Evolutionary conservation across 352 stramenopile genomes (phyloP).

Genomic region (Phytophthora brassicae): DNA sequence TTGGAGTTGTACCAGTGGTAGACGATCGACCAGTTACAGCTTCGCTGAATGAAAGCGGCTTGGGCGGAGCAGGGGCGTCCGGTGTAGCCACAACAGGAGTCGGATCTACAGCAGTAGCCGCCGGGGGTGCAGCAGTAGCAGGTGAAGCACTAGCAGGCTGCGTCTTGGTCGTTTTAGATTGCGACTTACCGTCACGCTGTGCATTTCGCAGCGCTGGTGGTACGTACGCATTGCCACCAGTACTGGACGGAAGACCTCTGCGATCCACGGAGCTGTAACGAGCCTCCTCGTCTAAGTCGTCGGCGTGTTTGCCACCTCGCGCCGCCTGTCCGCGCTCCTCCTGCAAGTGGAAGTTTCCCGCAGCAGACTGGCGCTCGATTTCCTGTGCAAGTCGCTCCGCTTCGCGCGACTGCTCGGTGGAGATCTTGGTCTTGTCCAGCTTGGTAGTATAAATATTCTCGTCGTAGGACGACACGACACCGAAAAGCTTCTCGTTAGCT

Average conservation of each 20-base stretch:
- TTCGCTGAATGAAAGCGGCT: slow-evolving; percentile 75
- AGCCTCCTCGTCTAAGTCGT: slow-evolving; percentile 93
- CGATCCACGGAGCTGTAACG: slow-evolving; percentile 94
- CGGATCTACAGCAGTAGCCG: slow-evolving; percentile 6
- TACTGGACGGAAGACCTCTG: slow-evolving; percentile 9
- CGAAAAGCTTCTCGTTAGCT: slow-evolving; percentile 96
- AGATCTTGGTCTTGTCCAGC: slow-evolving; percentile 94
- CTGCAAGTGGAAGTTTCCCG: slow-evolving; percentile 93
- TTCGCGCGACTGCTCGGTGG: slow-evolving; percentile 77
- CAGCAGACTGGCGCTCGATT: slow-evolving; percentile 91
- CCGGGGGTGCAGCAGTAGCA: slow-evolving; percentile 4
- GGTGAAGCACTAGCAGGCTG: background rate
- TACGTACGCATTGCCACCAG: slow-evolving; percentile 54
- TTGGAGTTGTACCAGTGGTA: slow-evolving; percentile 7
- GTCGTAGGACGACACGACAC: slow-evolving; percentile 95
- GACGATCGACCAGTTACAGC: slow-evolving; percentile 53
- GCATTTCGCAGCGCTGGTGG: slow-evolving; percentile 64
- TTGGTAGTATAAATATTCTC: slow-evolving; percentile 99
- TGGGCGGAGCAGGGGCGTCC: slow-evolving; percentile 22
- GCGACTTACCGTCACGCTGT: slow-evolving; percentile 31
- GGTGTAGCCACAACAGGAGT: slow-evolving; percentile 8
- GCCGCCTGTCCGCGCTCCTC: slow-evolving; percentile 89
- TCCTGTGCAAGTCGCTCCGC: slow-evolving; percentile 94
- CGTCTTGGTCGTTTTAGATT: slow-evolving; percentile 22
- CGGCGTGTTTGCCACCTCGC: slow-evolving; percentile 34